These are phyloP conservation scores for Protomyces lactucae-debilis DNA, from an alignment of 1,139 yeast genomes.

Conservation along the genomic window DNA sequence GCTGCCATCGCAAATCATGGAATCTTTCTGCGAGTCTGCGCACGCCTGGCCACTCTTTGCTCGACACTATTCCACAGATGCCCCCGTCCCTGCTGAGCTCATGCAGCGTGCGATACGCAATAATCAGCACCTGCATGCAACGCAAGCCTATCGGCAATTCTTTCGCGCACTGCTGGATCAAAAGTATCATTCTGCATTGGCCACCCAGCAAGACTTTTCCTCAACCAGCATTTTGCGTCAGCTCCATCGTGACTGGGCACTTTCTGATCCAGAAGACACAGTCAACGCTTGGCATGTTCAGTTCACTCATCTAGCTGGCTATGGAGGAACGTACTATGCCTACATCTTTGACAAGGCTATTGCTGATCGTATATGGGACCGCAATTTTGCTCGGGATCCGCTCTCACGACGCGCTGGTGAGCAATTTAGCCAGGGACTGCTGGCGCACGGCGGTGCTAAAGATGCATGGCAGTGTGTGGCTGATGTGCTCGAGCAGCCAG, in stretches of 20 bases:
- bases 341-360: constrained; percentile 88
- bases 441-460: constrained; percentile 90
- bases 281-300: constrained; percentile 75
- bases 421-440: constrained; percentile 61
- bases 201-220: constrained; percentile 41
- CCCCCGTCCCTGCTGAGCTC: constrained; percentile 51
- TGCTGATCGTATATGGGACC: constrained; percentile 79
- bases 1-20: constrained; percentile 92
- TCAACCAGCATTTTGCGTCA: constrained; percentile 61
- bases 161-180: constrained; percentile 90
- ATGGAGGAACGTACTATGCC: constrained; percentile 92
- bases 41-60: constrained; percentile 72
- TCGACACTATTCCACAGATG: constrained; percentile 64
- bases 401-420: constrained; percentile 68
- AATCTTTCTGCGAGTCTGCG: constrained; percentile 78
- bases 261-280: constrained; percentile 38
- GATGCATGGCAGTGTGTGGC: constrained; percentile 88
- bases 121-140: constrained; percentile 53
- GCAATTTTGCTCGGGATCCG: constrained; percentile 57
- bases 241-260: constrained; percentile 45
- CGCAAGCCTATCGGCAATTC: constrained; percentile 81
- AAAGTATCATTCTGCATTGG: constrained; percentile 52
- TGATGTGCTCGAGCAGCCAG: constrained; percentile 51
- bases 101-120: constrained; percentile 52
- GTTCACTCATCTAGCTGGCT: constrained; percentile 88